Evolutionary conservation across 2,329 filamentous ascomycete species (phyloP), one percentile per base, ranked within the genome.

Genomic region (Xylaria sp.): DNA sequence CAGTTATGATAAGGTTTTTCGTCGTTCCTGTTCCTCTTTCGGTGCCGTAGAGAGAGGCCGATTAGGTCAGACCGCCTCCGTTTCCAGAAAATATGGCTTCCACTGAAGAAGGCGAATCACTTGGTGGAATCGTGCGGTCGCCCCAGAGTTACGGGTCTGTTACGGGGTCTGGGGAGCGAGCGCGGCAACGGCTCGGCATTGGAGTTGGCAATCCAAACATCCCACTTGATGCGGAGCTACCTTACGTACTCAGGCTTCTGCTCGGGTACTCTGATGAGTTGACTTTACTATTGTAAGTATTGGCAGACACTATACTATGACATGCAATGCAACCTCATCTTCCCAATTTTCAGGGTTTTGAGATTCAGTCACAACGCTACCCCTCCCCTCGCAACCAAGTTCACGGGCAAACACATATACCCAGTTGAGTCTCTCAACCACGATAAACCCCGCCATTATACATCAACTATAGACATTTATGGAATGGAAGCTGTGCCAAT

Each of bases 41-140:
- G 53, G 59, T 46, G 38, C 53, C 20, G 17, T 44, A 5, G 5
- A 38, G 31, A 59, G 58, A 44, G 26, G 64, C 38, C 26, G 36
- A 69, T 66, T 66, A 69, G 63, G 63, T 69, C 67, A 69, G 63
- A 66, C 67, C 67, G 59, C 67, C 67, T 60, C 38, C 20, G 28
- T 62, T 40, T 40, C 23, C 26, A 58, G 62, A 53, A 59, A n/a
- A 38, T 53, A 20, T 44, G 44, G 59, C 40, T 69, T 46, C 10
- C 56, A 40, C 48, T 28, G 42, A 38, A 56, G 63, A 20, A 53
- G 59, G 56, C 59, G 63, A 66, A 59, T 63, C 67, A 53, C 59
- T 28, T 42, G 15, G 26, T 23, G 38, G 63, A 56, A 20, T 36
- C 6, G 48, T 46, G 44, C 36, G n/a, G 15, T 59, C 49, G 33